These are phyloP conservation scores for Pulveroboletus frians DNA, from an alignment of 768 basidiomycete genomes.

Conservation along the genomic window DNA sequence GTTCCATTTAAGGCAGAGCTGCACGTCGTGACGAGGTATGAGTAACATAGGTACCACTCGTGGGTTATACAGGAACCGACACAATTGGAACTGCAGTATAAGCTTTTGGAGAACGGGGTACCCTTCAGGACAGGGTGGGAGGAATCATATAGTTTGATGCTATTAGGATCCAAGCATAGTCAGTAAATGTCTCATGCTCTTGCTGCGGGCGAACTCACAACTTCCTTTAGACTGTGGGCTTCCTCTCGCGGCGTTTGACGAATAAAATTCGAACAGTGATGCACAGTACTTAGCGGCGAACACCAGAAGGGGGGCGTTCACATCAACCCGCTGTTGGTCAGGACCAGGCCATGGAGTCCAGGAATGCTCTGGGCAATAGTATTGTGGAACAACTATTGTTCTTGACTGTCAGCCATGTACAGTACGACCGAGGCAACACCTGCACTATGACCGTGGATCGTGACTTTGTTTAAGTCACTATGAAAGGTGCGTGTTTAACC, in stretches of 20 bases:
- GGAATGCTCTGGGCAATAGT: conserved; percentile 61
- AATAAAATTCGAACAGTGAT: conserved; percentile 51
- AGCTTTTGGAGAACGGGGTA: conserved; percentile 46
- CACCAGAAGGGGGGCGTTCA: neutral
- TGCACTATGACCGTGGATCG: conserved; percentile 58
- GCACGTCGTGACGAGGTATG: too few species aligned
- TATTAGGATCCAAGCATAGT: conserved; percentile 11
- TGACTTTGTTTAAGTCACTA: conserved; percentile 36
- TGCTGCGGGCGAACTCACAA: conserved; percentile 34
- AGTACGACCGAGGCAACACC: conserved; percentile 53
- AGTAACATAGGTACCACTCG: neutral
- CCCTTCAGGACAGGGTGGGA: conserved; percentile 58
- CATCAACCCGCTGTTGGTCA: conserved; percentile 47
- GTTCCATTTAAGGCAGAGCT: conserved; percentile 61
- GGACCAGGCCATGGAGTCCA: conserved; percentile 47
- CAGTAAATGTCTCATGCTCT: neutral
- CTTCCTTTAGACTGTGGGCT: conserved; percentile 7
- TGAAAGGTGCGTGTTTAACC: conserved; percentile 36
- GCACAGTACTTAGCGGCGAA: conserved; percentile 15
- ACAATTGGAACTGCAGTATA: conserved; percentile 39
- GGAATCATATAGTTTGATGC: conserved; percentile 39
- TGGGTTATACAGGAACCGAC: conserved; percentile 47
- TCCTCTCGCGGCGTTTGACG: conserved; percentile 46
- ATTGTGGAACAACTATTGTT: conserved; percentile 40
- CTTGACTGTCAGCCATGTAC: conserved; percentile 46